Conservation (phyloP, 129 eudicot species). For the Escallonia herrerae region DNA sequence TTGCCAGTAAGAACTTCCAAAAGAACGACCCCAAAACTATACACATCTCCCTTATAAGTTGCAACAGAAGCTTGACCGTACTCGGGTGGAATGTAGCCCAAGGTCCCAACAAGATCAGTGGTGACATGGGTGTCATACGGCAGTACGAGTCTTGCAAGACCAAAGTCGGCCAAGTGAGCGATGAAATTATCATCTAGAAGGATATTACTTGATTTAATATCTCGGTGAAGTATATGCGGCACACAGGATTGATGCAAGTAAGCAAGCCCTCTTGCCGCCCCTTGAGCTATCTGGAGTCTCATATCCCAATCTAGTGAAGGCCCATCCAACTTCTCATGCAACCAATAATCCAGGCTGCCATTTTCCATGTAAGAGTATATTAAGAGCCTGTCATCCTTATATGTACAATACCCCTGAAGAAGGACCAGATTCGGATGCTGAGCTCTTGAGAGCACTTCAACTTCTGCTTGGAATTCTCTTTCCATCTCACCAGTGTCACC, state of each 20-base stretch:
- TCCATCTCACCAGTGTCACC: conserved; percentile 65
- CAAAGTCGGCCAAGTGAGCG: conserved; percentile 84
- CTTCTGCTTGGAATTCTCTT: conserved; percentile 73
- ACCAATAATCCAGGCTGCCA: conserved; percentile 73
- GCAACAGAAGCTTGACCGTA: conserved; percentile 76
- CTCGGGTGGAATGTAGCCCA: conserved; percentile 82
- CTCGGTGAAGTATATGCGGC: conserved; percentile 73
- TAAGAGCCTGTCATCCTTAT: conserved; percentile 48
- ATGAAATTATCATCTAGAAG: conserved; percentile 57
- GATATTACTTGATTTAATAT: conserved; percentile 73
- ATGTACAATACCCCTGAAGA: conserved; percentile 67
- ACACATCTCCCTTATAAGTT: conserved; percentile 67
- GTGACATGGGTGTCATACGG: conserved; percentile 70
- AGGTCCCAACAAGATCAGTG: conserved; percentile 73
- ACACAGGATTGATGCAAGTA: conserved; percentile 73
- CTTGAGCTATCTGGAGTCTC: conserved; percentile 53
- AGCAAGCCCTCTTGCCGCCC: conserved; percentile 61
- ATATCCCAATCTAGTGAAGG: conserved; percentile 60
- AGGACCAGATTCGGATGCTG: conserved; percentile 72
- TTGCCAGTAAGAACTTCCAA: conserved; percentile 70
- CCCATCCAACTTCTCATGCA: conserved; percentile 67
- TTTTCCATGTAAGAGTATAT: conserved; percentile 74
- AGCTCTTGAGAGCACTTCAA: conserved; percentile 61
- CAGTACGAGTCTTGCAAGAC: conserved; percentile 66
- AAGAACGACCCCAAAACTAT: conserved; percentile 80